These are phyloP conservation scores for Phytophthora pistaciae DNA, from an alignment of 352 stramenopile genomes.

Conservation along the genomic window DNA sequence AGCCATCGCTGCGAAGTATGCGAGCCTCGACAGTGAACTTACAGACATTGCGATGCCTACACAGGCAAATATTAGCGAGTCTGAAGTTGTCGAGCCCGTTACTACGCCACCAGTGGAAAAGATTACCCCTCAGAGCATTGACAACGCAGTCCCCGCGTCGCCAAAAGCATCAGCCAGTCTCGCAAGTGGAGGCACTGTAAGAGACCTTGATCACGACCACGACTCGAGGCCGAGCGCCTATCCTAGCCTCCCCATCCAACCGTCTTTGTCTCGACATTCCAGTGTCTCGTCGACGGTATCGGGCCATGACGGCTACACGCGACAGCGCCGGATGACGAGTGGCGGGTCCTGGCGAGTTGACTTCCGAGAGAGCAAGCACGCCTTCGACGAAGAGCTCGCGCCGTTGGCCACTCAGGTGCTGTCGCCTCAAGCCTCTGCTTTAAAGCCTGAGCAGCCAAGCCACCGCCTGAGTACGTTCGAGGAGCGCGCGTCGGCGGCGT, in stretches of 20 bases:
- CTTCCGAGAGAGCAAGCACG: slow-evolving; percentile 33
- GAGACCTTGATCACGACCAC: neutral
- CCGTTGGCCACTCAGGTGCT: slow-evolving; percentile 3
- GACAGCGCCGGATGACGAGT: slow-evolving; percentile 15
- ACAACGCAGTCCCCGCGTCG: neutral
- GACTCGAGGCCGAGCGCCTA: neutral
- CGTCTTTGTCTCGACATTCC: slow-evolving; percentile 21
- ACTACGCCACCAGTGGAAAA: neutral
- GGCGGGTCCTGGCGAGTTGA: slow-evolving; percentile 21
- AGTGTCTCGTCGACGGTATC: slow-evolving; percentile 26
- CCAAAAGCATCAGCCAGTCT: neutral
- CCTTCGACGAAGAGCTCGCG: slow-evolving; percentile 33
- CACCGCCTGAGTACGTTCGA: slow-evolving; percentile 30
- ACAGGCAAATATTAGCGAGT: too few relatives aligned
- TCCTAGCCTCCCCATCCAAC: neutral
- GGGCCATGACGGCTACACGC: slow-evolving; percentile 4
- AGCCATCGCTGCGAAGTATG: neutral
- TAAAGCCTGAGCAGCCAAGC: slow-evolving; percentile 6
- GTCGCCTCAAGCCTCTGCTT: slow-evolving; percentile 12
- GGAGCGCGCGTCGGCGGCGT: slow-evolving; percentile 19
- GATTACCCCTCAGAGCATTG: neutral
- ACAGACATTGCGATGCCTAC: neutral
- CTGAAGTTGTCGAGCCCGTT: too few relatives aligned
- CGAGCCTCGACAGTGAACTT: slow-evolving; percentile 23
- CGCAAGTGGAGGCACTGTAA: neutral